Evolutionary conservation across 768 basidiomycete genomes (phyloP).

Genomic region (Chalciporus sphaerocephalus): DNA sequence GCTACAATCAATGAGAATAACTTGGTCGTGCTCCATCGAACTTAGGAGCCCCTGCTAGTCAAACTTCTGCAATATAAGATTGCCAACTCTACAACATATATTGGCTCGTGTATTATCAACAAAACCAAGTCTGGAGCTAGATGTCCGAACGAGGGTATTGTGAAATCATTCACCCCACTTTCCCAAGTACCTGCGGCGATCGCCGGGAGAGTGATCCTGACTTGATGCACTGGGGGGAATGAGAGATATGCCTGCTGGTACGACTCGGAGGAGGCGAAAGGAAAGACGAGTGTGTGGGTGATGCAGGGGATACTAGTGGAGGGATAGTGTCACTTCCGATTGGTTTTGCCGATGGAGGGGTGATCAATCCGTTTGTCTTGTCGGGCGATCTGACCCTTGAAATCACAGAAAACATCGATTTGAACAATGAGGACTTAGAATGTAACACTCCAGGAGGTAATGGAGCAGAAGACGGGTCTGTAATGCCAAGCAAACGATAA

Average conservation of each 20-base stretch:
- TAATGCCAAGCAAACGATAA: slow-evolving; percentile 10
- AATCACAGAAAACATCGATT: slow-evolving; percentile 52
- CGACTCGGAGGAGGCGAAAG: slow-evolving; percentile 27
- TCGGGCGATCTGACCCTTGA: slow-evolving; percentile 40
- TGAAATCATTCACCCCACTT: slow-evolving; percentile 19
- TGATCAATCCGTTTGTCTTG: slow-evolving; percentile 65
- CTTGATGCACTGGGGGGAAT: slow-evolving; percentile 34
- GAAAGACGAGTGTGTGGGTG: slow-evolving; percentile 16
- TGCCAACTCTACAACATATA: neutral
- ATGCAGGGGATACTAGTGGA: slow-evolving; percentile 29
- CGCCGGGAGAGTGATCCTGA: slow-evolving; percentile 42
- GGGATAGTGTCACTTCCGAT: slow-evolving; percentile 13
- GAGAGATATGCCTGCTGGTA: slow-evolving; percentile 22
- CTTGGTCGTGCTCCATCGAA: too few species aligned
- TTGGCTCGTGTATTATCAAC: slow-evolving; percentile 11
- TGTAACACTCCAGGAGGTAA: slow-evolving; percentile 30
- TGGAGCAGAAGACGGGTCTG: slow-evolving; percentile 18
- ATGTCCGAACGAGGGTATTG: slow-evolving; percentile 17
- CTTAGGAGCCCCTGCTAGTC: too few species aligned
- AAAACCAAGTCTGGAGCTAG: slow-evolving; percentile 6
- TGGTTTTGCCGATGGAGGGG: slow-evolving; percentile 49
- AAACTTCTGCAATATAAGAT: too few species aligned
- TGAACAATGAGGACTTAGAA: slow-evolving; percentile 63
- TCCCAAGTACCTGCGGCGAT: slow-evolving; percentile 13
- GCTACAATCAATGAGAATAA: too few species aligned